A percentile compares a stretch with the other conserved stretches of the same genome.
Conservation (phyloP, 257 asterid species). For the Salvia miltiorrhiza region DNA sequence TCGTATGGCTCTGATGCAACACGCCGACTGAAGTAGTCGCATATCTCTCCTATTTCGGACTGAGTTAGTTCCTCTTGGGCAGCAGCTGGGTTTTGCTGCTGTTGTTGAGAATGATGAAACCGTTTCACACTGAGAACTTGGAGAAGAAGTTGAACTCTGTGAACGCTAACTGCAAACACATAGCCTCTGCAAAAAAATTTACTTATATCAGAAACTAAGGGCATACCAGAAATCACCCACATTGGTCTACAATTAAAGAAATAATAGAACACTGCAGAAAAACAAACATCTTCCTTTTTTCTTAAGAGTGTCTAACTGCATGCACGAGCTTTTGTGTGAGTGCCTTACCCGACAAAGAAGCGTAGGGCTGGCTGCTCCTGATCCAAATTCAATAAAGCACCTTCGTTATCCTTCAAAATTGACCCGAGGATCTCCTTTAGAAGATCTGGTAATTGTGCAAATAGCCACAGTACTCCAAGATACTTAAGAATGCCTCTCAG, state of each 20-base stretch:
- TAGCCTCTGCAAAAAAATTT: constrained; percentile 66
- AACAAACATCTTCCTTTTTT: not conserved
- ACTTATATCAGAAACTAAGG: constrained; percentile 19
- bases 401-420: constrained; percentile 95
- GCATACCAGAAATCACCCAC: constrained; percentile 18
- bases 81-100: constrained; percentile 72
- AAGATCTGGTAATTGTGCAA: constrained; percentile 96
- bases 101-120: constrained; percentile 90
- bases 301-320: not conserved
- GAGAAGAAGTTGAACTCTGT: constrained; percentile 97
- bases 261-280: not conserved
- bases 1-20: constrained; percentile 99
- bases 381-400: constrained; percentile 92
- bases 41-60: constrained; percentile 92
- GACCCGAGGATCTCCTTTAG: constrained; percentile 95
- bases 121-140: constrained; percentile 95
- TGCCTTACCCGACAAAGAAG: constrained; percentile 92
- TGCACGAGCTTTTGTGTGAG: not conserved
- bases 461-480: constrained; percentile 98
- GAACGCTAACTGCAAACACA: constrained; percentile 98
- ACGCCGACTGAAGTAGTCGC: constrained; percentile 97
- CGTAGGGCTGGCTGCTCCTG: constrained; percentile 99
- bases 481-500: constrained; percentile 95
- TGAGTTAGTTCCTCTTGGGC: constrained; percentile 91
- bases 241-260: not conserved